phyloP scores from a whole-genome alignment of 2,329 filamentous ascomycete genomes.

The Cladosporium cucumerinum region DNA sequence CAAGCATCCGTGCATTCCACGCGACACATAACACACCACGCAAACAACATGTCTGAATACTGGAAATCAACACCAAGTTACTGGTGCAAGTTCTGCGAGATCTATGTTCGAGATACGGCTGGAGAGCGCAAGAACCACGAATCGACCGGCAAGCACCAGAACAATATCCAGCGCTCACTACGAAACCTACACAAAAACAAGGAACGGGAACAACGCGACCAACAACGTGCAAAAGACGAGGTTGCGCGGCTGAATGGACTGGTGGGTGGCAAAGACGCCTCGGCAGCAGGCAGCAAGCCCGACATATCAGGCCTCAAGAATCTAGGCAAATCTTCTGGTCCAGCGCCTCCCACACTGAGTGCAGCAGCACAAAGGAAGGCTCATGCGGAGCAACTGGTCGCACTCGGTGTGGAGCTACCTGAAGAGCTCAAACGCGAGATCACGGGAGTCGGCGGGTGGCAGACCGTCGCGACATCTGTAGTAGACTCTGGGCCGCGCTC shows the following conservation, averaged over 20 bases:
- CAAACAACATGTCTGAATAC: constrained; percentile 77
- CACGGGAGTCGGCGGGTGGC: constrained; percentile 88
- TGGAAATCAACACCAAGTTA: constrained; percentile 98
- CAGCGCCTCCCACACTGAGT: constrained; percentile 40
- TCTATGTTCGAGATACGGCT: constrained; percentile 86
- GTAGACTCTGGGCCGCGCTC: constrained; percentile 27
- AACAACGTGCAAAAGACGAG: constrained; percentile 77
- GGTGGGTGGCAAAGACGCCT: constrained; percentile 48
- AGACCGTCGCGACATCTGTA: constrained; percentile 56
- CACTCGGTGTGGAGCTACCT: constrained; percentile 81
- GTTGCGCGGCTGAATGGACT: constrained; percentile 81
- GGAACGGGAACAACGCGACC: constrained; percentile 75
- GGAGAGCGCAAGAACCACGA: constrained; percentile 65
- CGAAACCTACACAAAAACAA: constrained; percentile 83
- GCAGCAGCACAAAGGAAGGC: constrained; percentile 68
- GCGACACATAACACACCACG: not conserved
- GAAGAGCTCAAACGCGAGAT: constrained; percentile 73
- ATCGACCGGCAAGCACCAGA: constrained; percentile 35
- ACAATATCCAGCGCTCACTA: constrained; percentile 84
- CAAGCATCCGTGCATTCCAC: not conserved
- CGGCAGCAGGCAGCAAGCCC: constrained; percentile 31
- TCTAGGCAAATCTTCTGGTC: constrained; percentile 22
- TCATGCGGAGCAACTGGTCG: constrained; percentile 83
- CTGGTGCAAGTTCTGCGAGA: constrained; percentile 96
- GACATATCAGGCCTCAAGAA: constrained; percentile 23